These are phyloP conservation scores for Yarrowia keelungensis DNA, from an alignment of 805 yeast genomes.

Conservation along the genomic window DNA sequence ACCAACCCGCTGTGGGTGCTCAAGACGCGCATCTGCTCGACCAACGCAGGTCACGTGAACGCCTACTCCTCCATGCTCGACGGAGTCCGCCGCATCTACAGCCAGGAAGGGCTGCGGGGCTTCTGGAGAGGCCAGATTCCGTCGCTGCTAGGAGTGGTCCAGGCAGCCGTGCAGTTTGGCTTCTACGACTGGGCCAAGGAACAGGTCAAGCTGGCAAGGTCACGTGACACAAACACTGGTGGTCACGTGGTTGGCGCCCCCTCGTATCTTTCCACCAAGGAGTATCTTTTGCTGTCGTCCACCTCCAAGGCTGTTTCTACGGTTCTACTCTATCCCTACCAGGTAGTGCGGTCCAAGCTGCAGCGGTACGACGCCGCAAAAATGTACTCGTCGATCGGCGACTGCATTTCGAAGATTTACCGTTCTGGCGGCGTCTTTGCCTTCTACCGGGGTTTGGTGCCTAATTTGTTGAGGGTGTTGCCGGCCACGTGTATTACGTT, in stretches of 20 bases:
- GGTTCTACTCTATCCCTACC: constrained; percentile 78
- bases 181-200: constrained; percentile 64
- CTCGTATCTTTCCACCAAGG: constrained; percentile 52
- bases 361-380: constrained; percentile 58
- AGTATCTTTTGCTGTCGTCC: constrained; percentile 72
- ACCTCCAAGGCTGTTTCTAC: constrained; percentile 73
- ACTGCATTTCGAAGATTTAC: constrained; percentile 54
- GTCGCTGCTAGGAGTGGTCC: constrained; percentile 80
- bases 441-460: constrained; percentile 81
- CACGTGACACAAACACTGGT: background rate
- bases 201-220: background rate
- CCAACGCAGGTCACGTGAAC: constrained; percentile 51
- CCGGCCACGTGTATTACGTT: constrained; percentile 95
- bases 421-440: constrained; percentile 64
- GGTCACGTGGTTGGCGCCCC: constrained; percentile 18
- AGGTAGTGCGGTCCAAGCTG: constrained; percentile 76
- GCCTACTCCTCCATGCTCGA: constrained; percentile 66
- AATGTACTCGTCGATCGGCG: constrained; percentile 46
- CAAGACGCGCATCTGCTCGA: constrained; percentile 84
- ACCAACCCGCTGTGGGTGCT: constrained; percentile 97
- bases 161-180: constrained; percentile 87
- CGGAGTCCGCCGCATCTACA: constrained; percentile 60
- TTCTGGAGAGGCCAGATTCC: constrained; percentile 80
- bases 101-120: constrained; percentile 64
- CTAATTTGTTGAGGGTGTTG: constrained; percentile 80